A percentile compares a stretch with the other conserved stretches of the same genome.
phyloP scores from a whole-genome alignment of 495 filamentous ascomycete genomes.

The Hypoxylon rickii region DNA sequence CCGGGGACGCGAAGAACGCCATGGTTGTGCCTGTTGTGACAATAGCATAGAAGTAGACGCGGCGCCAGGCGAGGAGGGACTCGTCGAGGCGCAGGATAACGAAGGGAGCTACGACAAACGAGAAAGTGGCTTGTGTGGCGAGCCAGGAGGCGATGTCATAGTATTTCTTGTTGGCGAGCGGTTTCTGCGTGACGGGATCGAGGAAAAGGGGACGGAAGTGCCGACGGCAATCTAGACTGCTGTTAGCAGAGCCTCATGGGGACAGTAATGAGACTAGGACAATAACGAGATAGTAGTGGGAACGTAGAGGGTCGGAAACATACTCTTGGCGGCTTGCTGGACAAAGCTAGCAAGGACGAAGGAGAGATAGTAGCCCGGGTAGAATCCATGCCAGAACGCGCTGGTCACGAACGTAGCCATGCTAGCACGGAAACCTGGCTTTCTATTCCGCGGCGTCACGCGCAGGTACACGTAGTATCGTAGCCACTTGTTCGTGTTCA shows the following conservation, averaged over 20 bases:
- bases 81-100: slow-evolving; percentile 71
- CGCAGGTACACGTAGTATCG: slow-evolving; percentile 94
- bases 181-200: slow-evolving; percentile 64
- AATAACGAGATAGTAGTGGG: too few species aligned
- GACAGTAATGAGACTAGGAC: too few species aligned
- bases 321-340: slow-evolving; percentile 94
- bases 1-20: slow-evolving; percentile 80
- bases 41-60: slow-evolving; percentile 88
- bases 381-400: slow-evolving; percentile 98
- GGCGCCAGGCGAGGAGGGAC: slow-evolving; percentile 71
- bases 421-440: slow-evolving; percentile 93
- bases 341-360: slow-evolving; percentile 89
- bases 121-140: slow-evolving; percentile 79
- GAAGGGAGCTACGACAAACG: slow-evolving; percentile 83
- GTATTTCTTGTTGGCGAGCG: slow-evolving; percentile 73
- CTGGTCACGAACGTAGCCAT: slow-evolving; percentile 92
- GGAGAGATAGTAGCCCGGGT: slow-evolving; percentile 91
- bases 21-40: slow-evolving; percentile 66
- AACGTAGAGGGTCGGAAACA: slow-evolving; percentile 31
- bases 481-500: slow-evolving; percentile 97
- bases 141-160: slow-evolving; percentile 86
- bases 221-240: slow-evolving; percentile 75
- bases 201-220: slow-evolving; percentile 93
- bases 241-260: too few species aligned
- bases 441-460: slow-evolving; percentile 93